A percentile compares a stretch with the other conserved stretches of the same genome.
Evolutionary conservation across 139 green algal genomes (phyloP).

Genomic region (Dunaliella sp.): DNA sequence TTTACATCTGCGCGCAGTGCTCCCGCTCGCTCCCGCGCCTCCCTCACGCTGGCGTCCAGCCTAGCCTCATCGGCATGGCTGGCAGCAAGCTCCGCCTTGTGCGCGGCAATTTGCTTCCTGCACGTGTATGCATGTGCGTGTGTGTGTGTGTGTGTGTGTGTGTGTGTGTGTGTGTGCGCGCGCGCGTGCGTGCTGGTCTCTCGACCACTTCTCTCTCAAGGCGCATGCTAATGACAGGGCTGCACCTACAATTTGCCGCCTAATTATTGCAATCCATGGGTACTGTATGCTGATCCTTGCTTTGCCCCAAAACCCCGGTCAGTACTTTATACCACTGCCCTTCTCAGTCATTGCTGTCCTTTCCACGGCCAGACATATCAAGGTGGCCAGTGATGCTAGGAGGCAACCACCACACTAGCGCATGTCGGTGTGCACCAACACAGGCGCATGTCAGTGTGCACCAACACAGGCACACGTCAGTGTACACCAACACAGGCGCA

Average conservation of each 20-base stretch:
- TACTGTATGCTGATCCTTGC: too few species aligned
- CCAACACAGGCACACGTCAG: background rate
- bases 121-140: background rate
- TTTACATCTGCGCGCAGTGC: background rate
- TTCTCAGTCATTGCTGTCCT: too few species aligned
- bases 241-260: too few species aligned
- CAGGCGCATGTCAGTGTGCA: background rate
- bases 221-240: too few species aligned
- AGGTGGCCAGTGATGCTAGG: too few species aligned
- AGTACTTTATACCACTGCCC: too few species aligned
- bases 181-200: background rate
- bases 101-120: conserved; percentile 51
- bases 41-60: background rate
- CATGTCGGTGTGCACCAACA: too few species aligned
- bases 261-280: too few species aligned
- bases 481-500: background rate
- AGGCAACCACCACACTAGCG: too few species aligned
- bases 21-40: background rate
- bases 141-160: background rate
- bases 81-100: conserved; percentile 22
- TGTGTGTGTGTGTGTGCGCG: background rate
- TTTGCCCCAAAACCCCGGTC: too few species aligned
- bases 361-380: too few species aligned
- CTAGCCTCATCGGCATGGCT: conserved; percentile 17
- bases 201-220: too few species aligned